Conservation (phyloP, 352 stramenopile species). For the Thraustochytrium striatum region DNA sequence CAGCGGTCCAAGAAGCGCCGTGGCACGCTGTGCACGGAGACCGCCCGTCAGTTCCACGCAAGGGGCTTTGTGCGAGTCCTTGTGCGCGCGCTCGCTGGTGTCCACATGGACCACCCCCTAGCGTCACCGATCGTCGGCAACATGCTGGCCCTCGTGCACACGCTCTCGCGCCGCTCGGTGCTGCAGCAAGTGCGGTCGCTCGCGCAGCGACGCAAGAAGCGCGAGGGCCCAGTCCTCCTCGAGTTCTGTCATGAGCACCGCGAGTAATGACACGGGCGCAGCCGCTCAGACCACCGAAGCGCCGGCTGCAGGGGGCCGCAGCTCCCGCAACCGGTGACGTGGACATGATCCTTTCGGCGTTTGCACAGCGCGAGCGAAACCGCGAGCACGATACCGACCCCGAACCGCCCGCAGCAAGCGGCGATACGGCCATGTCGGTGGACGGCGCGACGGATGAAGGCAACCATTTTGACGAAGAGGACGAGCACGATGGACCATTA, state of each 20-base stretch:
- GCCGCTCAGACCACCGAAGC: background rate
- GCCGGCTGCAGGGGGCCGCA: too few relatives aligned
- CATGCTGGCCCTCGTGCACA: conserved; percentile 23
- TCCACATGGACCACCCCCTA: conserved; percentile 42
- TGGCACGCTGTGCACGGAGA: conserved; percentile 17
- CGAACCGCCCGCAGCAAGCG: too few relatives aligned
- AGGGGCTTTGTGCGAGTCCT: conserved; percentile 13
- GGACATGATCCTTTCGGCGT: conserved; percentile 23
- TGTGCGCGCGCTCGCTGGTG: background rate
- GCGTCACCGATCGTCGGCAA: conserved; percentile 15
- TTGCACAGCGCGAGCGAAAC: conserved; percentile 8
- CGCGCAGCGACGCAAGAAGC: background rate
- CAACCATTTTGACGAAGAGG: background rate
- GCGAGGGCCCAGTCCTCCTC: background rate
- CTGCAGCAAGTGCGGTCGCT: background rate
- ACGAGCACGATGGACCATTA: background rate
- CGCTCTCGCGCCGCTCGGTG: conserved; percentile 1
- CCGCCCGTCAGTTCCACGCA: conserved; percentile 4
- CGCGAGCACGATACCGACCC: too few relatives aligned
- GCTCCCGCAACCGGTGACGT: background rate
- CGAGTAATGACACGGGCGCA: background rate
- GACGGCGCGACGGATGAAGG: background rate
- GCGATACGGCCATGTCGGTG: background rate
- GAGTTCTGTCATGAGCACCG: background rate
- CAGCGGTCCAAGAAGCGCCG: background rate